Conservation (phyloP, 2,329 filamentous ascomycete genomes). For the Alternaria solani region DNA sequence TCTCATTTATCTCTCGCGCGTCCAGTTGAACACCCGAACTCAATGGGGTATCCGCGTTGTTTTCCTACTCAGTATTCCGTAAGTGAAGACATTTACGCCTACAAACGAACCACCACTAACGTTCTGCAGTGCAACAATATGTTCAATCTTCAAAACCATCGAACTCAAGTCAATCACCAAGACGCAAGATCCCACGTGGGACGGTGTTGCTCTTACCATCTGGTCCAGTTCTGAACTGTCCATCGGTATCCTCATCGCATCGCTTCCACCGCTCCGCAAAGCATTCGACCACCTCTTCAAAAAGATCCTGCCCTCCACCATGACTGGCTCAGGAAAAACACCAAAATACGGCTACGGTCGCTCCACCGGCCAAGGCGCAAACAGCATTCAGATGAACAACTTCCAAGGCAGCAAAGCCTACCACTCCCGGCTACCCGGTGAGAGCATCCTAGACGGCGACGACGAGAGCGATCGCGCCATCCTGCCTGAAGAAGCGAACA, state of each 20-base stretch:
- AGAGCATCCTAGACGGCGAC: slow-evolving; percentile 34
- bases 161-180: slow-evolving; percentile 33
- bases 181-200: slow-evolving; percentile 36
- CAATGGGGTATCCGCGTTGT: slow-evolving; percentile 41
- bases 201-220: slow-evolving; percentile 35
- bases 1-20: slow-evolving; percentile 35
- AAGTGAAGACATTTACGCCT: slow-evolving; percentile 10
- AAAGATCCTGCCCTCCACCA: slow-evolving; percentile 26
- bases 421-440: slow-evolving; percentile 28
- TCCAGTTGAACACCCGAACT: slow-evolving; percentile 34
- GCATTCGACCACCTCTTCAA: slow-evolving; percentile 31
- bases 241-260: slow-evolving; percentile 33
- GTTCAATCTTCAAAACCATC: slow-evolving; percentile 40
- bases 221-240: slow-evolving; percentile 37
- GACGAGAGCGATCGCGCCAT: slow-evolving; percentile 40
- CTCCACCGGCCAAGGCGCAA: slow-evolving; percentile 4
- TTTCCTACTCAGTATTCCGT: slow-evolving; percentile 42
- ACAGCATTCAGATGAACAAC: slow-evolving; percentile 23
- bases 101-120: neutral
- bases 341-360: slow-evolving; percentile 23
- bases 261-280: slow-evolving; percentile 39
- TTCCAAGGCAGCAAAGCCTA: slow-evolving; percentile 31
- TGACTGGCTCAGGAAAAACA: slow-evolving; percentile 15
- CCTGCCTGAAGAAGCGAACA: slow-evolving; percentile 27
- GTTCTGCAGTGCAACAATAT: slow-evolving; percentile 34